Base-by-base conservation (phyloP, 1,284 basidiomycete species). In the Thecaphora thlaspeos region DNA sequence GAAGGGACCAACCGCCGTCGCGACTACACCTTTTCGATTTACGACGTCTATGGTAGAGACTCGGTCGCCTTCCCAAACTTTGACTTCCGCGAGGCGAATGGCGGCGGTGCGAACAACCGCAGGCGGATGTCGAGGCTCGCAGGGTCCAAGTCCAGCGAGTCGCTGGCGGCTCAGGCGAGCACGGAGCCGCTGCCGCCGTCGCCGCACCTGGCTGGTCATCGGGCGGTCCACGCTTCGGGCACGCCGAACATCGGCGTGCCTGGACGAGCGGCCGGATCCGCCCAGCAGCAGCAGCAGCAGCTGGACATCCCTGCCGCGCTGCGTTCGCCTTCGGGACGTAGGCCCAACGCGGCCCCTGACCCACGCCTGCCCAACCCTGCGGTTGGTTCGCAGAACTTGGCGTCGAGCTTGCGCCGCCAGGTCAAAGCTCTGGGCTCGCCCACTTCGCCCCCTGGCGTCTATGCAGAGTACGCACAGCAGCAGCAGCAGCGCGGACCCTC, bases 11-110 rank as follows among this genome's bases (percentile, higher is more conserved):
- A 45, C 32, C 51, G 55, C 10, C 53, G 68, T 24, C 47, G 68
- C 21, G 70, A 74, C 48, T 72, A 74, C 40, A 56, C 71, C 1
- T 66, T 73, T 32, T 68, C 62, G 46, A 74, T 74, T 48, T 74
- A 74, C 68, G 71, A 74, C 43, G 62, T 74, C 30, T 74, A 74
- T 43, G 71, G 71, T 11, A 60, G 71, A 11, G 71, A 74, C 47
- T 72, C 70, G 47, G 71, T 74, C 8, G 71, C 71, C 11, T 74
- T 74, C 37, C 71, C 71, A 34, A 72, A 73, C 55, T 73, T 73
- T 51, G 56, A 66, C 49, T 64, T 70, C 43, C 56, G 53, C 19
- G 47, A 58, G 43, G 45, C 37, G 5, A 8, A 56, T 28, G 26
- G 26, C 5, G 26, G 7, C 26, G 26, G 26, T 11, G 26, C 26